Evolutionary conservation across 2,329 filamentous ascomycete species (phyloP).

Genomic region (Chaetomium globosum): DNA sequence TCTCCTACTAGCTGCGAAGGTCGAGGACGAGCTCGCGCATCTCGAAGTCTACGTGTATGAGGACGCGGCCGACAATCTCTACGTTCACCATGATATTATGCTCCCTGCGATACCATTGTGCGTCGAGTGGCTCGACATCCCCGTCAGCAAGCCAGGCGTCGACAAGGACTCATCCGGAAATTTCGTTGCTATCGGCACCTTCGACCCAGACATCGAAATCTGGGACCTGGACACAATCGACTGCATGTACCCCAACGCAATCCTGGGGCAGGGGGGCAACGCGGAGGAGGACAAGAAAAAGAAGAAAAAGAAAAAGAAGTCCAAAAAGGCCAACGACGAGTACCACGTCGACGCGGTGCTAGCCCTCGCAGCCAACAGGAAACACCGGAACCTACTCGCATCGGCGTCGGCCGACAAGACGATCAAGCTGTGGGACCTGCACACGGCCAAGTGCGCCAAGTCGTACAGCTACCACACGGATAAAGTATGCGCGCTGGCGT

Average conservation of each 20-base stretch:
- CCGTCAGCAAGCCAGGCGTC: conserved; percentile 71
- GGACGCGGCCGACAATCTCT: conserved; percentile 91
- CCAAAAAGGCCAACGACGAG: conserved; percentile 81
- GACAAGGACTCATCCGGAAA: conserved; percentile 74
- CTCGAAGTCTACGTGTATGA: conserved; percentile 98
- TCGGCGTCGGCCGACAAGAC: conserved; percentile 96
- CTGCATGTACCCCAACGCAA: conserved; percentile 97
- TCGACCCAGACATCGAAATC: conserved; percentile 97
- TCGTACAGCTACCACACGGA: conserved; percentile 95
- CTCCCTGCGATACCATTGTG: conserved; percentile 93
- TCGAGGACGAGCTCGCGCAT: conserved; percentile 96
- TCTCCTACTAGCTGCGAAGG: conserved; percentile 84
- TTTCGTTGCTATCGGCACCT: conserved; percentile 92
- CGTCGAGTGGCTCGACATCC: conserved; percentile 91
- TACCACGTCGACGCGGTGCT: conserved; percentile 95
- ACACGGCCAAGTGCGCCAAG: conserved; percentile 89
- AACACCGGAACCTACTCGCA: conserved; percentile 90
- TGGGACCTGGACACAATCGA: conserved; percentile 97
- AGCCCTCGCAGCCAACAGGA: conserved; percentile 85
- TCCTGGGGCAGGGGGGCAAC: conserved; percentile 75
- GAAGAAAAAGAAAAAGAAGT: conserved; percentile 91
- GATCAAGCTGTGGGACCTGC: conserved; percentile 95
- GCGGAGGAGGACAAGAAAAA: conserved; percentile 62
- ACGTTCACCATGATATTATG: conserved; percentile 99
- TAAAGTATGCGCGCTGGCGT: conserved; percentile 95